Conservation (phyloP, 257 asterid species). For the Cynanchum wilfordii region DNA sequence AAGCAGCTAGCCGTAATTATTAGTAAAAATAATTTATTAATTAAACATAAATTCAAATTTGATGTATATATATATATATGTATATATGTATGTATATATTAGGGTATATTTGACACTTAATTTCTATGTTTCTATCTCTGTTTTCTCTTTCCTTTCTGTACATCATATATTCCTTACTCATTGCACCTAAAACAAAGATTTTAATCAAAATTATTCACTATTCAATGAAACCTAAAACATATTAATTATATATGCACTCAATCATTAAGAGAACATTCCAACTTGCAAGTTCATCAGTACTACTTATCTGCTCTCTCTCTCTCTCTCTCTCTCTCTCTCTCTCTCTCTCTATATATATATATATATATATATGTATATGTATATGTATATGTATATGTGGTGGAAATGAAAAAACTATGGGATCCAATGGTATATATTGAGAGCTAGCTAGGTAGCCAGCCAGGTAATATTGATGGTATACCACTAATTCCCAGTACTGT, state of each 20-base stretch:
- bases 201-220: constrained; percentile 3
- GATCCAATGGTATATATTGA: too few relatives aligned
- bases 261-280: constrained; percentile 4
- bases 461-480: background rate
- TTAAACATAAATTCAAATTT: too few relatives aligned
- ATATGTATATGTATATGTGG: background rate
- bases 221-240: constrained; percentile 15
- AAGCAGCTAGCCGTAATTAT: too few relatives aligned
- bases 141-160: constrained; percentile 5
- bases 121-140: background rate
- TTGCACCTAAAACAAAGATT: constrained; percentile 5
- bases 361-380: too few relatives aligned
- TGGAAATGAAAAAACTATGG: background rate
- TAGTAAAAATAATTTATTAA: too few relatives aligned
- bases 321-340: too few relatives aligned
- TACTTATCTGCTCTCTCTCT: too few relatives aligned
- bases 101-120: too few relatives aligned
- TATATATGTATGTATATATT: too few relatives aligned
- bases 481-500: background rate
- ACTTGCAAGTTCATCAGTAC: background rate
- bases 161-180: constrained; percentile 19
- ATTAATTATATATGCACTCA: background rate
- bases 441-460: too few relatives aligned
- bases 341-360: too few relatives aligned
- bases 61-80: too few relatives aligned